Evolutionary conservation across 805 yeast genomes (phyloP), one percentile per base, ranked within the genome.

Genomic region (Myxozyma lipomycoides): DNA sequence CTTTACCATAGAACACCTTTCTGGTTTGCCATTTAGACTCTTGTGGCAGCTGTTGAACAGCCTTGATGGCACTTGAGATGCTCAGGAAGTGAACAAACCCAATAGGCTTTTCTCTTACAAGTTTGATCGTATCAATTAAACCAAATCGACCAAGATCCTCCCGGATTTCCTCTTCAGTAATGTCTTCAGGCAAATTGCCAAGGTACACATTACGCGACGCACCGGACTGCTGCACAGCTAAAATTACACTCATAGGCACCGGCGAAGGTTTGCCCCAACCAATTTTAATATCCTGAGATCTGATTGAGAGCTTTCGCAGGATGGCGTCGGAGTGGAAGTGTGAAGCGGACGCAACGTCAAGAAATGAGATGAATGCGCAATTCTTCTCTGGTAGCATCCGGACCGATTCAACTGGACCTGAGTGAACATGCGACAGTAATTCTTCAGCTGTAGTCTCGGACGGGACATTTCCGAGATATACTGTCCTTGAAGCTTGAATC

Each of bases 161-260:
- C 37, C 75, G 67, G 50, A 90, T 73, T 60, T 83, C 86, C 21
- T 76, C 79, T 65, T 83, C 93, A 37, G 86, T 75, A 40, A 77
- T 73, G 25, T 78, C 80, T 49, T 80, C 82, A 54, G 82, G 81
- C 48, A 91, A 73, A 56, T 82, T 82, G 18, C 97, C 96, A 56
- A 91, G 74, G 65, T 87, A 90, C 32, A 91, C 96, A 65, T 91
- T 90, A 72, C 98, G 80, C 9, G 97, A 87, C 4, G 98, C 98
- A 43, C 87, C 86, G 59, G 87, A 91, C 56, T 86, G 79, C 49
- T 82, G 81, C 48, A 93, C 88, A 17, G 89, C 83, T 30, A 82
- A 78, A 46, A 81, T 72, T 4, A 91, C 90, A 5, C 84, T 75
- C 1, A 95, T 85, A 52, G 81, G 81, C 32, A 89, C 79, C 1